Conservation (phyloP, 2,329 filamentous ascomycete genomes). For the Xenoacremonium recifei region DNA sequence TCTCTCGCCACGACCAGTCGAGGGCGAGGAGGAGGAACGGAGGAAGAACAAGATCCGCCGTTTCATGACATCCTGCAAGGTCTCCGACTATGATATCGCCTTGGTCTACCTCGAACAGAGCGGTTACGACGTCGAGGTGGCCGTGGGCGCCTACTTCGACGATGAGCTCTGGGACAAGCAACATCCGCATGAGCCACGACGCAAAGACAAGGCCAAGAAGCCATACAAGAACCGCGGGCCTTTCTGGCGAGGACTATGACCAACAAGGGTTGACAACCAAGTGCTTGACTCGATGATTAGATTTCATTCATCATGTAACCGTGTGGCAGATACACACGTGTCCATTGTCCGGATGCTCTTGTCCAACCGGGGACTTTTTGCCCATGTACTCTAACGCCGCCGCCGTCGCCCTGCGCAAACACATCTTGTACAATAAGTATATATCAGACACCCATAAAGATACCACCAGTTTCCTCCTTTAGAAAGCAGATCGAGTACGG, state of each 20-base stretch:
- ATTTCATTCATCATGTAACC: constrained; percentile 28
- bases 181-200: constrained; percentile 46
- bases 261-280: constrained; percentile 4
- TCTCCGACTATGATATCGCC: constrained; percentile 73
- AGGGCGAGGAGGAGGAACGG: constrained; percentile 71
- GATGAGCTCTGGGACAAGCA: constrained; percentile 76
- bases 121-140: constrained; percentile 63
- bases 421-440: constrained; percentile 26
- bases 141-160: constrained; percentile 62
- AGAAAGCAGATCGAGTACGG: constrained; percentile 59
- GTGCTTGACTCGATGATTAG: constrained; percentile 21
- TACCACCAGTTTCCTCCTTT: constrained; percentile 25
- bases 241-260: constrained; percentile 32
- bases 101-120: constrained; percentile 71
- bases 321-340: constrained; percentile 19
- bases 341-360: constrained; percentile 24
- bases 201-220: constrained; percentile 26
- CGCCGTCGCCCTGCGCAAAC: constrained; percentile 19
- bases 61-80: constrained; percentile 79
- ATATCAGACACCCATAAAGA: constrained; percentile 22
- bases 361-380: constrained; percentile 22
- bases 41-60: constrained; percentile 69
- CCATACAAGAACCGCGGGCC: constrained; percentile 28
- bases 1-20: constrained; percentile 68
- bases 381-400: constrained; percentile 32